A percentile compares a stretch with the other conserved stretches of the same genome.
Conservation (phyloP, 768 basidiomycete genomes). For the Macrolepiota fuliginosa region DNA sequence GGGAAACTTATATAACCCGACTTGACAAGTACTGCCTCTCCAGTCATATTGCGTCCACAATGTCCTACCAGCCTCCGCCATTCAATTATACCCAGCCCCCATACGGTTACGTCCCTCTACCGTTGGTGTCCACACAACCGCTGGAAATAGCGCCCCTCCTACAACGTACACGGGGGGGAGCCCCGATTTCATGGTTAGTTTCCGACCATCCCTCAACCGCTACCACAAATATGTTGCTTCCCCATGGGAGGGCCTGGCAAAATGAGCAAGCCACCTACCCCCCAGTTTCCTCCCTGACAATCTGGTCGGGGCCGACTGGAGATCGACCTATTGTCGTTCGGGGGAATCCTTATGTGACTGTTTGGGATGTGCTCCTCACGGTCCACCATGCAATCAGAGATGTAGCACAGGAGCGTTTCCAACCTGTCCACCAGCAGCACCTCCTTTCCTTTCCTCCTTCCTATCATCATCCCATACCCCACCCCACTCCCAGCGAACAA, state of each 20-base stretch:
- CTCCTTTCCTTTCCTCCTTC: background rate
- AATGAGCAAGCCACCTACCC: slow-evolving; percentile 4
- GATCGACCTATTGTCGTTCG: slow-evolving; percentile 9
- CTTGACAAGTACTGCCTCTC: background rate
- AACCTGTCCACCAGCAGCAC: background rate
- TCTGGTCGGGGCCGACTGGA: slow-evolving; percentile 2
- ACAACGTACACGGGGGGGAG: background rate
- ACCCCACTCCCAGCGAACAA: background rate
- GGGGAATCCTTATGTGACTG: slow-evolving; percentile 2
- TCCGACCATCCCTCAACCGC: slow-evolving; percentile 5
- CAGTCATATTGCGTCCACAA: slow-evolving; percentile 4
- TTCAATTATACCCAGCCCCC: background rate
- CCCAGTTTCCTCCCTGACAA: background rate
- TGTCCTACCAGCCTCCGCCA: slow-evolving; percentile 2
- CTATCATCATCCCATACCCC: background rate
- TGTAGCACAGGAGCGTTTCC: background rate
- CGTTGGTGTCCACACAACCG: background rate
- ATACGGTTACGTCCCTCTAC: slow-evolving; percentile 2
- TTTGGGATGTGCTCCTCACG: background rate
- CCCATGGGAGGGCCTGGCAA: slow-evolving; percentile 1
- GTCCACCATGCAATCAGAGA: slow-evolving; percentile 1
- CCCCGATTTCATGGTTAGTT: slow-evolving; percentile 3
- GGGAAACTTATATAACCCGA: background rate
- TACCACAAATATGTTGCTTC: background rate
- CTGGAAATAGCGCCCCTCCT: background rate